A percentile compares a stretch with the other conserved stretches of the same genome.
Evolutionary conservation across 257 asterid genomes (phyloP).

Genomic region (Solanum infundibuliforme): DNA sequence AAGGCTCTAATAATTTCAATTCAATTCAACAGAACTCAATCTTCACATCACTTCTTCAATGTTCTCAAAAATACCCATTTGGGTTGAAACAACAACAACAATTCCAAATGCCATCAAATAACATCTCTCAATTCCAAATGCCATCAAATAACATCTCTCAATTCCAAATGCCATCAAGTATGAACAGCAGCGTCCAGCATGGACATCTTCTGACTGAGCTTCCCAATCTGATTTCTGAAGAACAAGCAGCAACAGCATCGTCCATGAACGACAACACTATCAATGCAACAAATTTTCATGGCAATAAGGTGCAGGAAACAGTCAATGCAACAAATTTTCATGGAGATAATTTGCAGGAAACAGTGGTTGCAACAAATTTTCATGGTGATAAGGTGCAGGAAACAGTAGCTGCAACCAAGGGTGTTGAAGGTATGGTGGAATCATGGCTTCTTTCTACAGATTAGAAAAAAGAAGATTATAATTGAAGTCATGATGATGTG

Average conservation of each 20-base stretch:
- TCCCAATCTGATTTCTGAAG: constrained; percentile 40
- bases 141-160: background rate
- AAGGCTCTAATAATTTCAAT: constrained; percentile 24
- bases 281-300: constrained; percentile 10
- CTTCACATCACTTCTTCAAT: constrained; percentile 34
- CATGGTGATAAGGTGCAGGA: background rate
- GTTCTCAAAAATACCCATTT: constrained; percentile 25
- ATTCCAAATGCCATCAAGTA: background rate
- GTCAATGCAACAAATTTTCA: too few relatives aligned
- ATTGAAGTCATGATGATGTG: constrained; percentile 11
- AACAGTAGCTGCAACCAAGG: constrained; percentile 13
- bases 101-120: constrained; percentile 12
- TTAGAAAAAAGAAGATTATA: constrained; percentile 20
- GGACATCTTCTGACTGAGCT: constrained; percentile 16
- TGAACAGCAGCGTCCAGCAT: background rate
- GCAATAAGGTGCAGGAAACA: constrained; percentile 7
- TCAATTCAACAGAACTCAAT: constrained; percentile 19
- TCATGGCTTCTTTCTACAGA: constrained; percentile 67
- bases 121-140: constrained; percentile 2
- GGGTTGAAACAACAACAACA: constrained; percentile 14
- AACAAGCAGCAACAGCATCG: constrained; percentile 13
- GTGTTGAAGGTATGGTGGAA: constrained; percentile 57
- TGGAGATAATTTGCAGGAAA: too few relatives aligned
- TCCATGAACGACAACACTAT: constrained; percentile 3
- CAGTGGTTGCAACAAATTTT: background rate